These are phyloP conservation scores for Neonectria neomacrospora DNA, from an alignment of 2,329 filamentous ascomycete species.

Conservation along the genomic window DNA sequence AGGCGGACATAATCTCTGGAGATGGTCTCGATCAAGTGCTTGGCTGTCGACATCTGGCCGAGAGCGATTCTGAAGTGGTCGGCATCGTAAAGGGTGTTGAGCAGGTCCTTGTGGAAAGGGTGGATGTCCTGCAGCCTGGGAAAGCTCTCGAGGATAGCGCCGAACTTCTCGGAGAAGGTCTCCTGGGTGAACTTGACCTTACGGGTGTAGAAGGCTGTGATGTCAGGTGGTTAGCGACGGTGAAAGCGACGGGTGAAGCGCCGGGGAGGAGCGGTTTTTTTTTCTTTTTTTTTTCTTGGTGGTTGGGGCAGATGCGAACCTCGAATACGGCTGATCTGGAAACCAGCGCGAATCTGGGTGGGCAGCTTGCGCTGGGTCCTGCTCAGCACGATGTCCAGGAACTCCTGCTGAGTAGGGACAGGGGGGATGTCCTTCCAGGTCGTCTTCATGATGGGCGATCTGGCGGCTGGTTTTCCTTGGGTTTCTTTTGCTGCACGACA, in stretches of 20 bases:
- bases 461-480: slow-evolving; percentile 18
- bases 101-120: slow-evolving; percentile 83
- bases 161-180: slow-evolving; percentile 94
- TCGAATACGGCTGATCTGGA: slow-evolving; percentile 92
- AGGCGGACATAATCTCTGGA: slow-evolving; percentile 95
- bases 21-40: slow-evolving; percentile 96
- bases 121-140: slow-evolving; percentile 94
- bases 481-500: slow-evolving; percentile 7
- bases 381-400: slow-evolving; percentile 96
- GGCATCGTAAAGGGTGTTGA: slow-evolving; percentile 98
- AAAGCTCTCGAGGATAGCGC: slow-evolving; percentile 90
- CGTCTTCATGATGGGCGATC: slow-evolving; percentile 65
- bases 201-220: slow-evolving; percentile 86
- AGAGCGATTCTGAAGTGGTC: slow-evolving; percentile 98
- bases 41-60: slow-evolving; percentile 94
- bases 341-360: slow-evolving; percentile 94
- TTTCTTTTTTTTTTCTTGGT: no score
- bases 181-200: slow-evolving; percentile 99
- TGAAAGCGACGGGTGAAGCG: slow-evolving; percentile 5
- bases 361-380: slow-evolving; percentile 92
- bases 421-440: slow-evolving; percentile 84
- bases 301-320: slow-evolving; percentile 47
- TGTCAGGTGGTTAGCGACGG: slow-evolving; percentile 19
- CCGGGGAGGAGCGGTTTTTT: not conserved
- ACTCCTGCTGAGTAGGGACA: slow-evolving; percentile 92